phyloP scores from a whole-genome alignment of 192 early-diverging fungal genomes.

The Glomus cerebriforme region DNA sequence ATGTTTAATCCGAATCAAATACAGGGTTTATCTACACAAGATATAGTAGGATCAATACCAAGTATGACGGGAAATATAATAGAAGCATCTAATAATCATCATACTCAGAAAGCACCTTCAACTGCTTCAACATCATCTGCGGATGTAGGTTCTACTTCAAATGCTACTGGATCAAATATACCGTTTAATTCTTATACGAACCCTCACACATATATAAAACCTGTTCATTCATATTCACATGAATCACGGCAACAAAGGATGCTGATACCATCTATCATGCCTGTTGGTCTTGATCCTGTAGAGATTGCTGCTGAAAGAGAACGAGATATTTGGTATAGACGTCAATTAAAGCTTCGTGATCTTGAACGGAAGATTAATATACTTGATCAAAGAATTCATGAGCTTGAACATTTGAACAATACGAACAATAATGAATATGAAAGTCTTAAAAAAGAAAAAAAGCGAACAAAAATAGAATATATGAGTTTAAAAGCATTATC shows the following conservation, averaged over 20 bases:
- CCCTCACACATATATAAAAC: slow-evolving; percentile 60
- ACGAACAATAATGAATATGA: neutral
- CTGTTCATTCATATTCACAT: slow-evolving; percentile 50
- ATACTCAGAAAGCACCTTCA: slow-evolving; percentile 20
- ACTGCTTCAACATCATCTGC: slow-evolving; percentile 4
- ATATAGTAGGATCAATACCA: slow-evolving; percentile 47
- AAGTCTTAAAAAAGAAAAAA: neutral
- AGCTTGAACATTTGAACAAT: slow-evolving; percentile 55
- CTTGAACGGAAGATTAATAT: no score
- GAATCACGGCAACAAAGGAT: slow-evolving; percentile 67
- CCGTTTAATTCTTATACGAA: slow-evolving; percentile 56
- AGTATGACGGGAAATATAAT: slow-evolving; percentile 55
- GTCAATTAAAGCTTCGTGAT: slow-evolving; percentile 67
- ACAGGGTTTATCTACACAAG: slow-evolving; percentile 43
- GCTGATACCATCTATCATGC: slow-evolving; percentile 73
- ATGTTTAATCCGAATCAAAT: slow-evolving; percentile 59
- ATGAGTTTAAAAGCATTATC: neutral
- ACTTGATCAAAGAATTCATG: slow-evolving; percentile 81
- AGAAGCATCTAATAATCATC: slow-evolving; percentile 53
- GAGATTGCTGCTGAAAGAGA: slow-evolving; percentile 79
- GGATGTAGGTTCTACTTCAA: slow-evolving; percentile 30
- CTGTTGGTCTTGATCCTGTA: slow-evolving; percentile 80
- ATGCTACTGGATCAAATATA: slow-evolving; percentile 40
- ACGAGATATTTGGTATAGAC: slow-evolving; percentile 64
- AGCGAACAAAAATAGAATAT: neutral